Conservation (phyloP, 2,329 filamentous ascomycete species). For the Claviceps maximensis region DNA sequence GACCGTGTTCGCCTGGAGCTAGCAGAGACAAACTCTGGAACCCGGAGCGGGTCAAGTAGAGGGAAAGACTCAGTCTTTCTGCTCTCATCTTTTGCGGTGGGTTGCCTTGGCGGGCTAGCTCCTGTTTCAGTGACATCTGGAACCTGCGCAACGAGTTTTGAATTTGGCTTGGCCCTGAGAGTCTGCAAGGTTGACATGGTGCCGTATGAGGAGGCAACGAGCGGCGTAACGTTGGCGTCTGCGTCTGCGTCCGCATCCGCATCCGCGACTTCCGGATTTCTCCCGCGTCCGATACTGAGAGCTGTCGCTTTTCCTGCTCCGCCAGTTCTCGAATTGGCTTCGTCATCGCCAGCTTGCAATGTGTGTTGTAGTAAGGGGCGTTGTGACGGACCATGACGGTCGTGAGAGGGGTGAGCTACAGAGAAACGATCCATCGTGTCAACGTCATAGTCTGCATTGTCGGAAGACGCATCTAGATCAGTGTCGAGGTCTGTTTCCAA, state of each 20-base stretch:
- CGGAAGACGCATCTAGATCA: slow-evolving; percentile 18
- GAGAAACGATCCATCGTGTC: slow-evolving; percentile 15
- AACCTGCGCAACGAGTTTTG: slow-evolving; percentile 5
- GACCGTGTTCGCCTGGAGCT: slow-evolving; percentile 12
- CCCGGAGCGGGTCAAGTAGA: slow-evolving; percentile 9
- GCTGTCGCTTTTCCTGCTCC: slow-evolving; percentile 7
- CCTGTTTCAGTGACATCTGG: slow-evolving; percentile 5
- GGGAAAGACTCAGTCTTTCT: slow-evolving; percentile 12
- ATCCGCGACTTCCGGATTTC: slow-evolving; percentile 4
- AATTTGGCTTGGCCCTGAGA: neutral
- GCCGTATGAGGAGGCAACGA: slow-evolving; percentile 18
- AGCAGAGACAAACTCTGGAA: slow-evolving; percentile 2
- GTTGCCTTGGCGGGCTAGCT: neutral
- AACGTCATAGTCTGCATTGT: slow-evolving; percentile 17
- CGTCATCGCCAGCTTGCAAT: neutral
- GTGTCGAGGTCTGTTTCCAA: slow-evolving; percentile 19
- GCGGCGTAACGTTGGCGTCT: neutral
- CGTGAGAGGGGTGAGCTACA: slow-evolving; percentile 12
- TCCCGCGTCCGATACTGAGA: slow-evolving; percentile 7
- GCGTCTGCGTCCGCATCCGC: slow-evolving; percentile 1
- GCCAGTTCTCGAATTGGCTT: neutral
- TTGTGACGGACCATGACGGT: slow-evolving; percentile 5
- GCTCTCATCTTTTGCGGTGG: neutral
- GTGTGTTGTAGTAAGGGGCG: slow-evolving; percentile 11
- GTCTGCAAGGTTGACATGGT: slow-evolving; percentile 18